Percentiles rank a stretch among this genome's conserved stretches.
Conservation (phyloP, 73 alveolate genomes). For the Stentor roeselii region DNA sequence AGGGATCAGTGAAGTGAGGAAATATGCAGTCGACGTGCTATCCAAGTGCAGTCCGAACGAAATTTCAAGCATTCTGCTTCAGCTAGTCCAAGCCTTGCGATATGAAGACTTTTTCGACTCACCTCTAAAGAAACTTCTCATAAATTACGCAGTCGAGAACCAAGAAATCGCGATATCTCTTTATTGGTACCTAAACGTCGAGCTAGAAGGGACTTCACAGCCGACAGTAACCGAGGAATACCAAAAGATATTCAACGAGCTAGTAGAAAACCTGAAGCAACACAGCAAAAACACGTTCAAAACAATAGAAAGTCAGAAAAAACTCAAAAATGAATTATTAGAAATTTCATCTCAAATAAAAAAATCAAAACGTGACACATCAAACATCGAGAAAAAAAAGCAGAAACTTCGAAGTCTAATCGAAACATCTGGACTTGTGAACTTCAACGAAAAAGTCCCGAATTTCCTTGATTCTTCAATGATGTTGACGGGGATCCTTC, state of each 20-base stretch:
- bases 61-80: constrained; percentile 78
- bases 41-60: constrained; percentile 58
- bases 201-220: constrained; percentile 40
- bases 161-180: constrained; percentile 83
- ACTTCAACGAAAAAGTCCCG: constrained; percentile 31
- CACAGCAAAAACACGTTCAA: constrained; percentile 36
- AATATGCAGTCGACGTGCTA: constrained; percentile 79
- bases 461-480: constrained; percentile 45
- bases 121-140: constrained; percentile 69
- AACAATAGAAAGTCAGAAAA: constrained; percentile 34
- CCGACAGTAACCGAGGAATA: constrained; percentile 39
- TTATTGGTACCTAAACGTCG: constrained; percentile 90
- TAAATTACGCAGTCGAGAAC: constrained; percentile 69
- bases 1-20: constrained; percentile 59
- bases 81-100: constrained; percentile 94
- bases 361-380: constrained; percentile 34
- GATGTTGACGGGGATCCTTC: constrained; percentile 55
- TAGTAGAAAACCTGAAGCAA: constrained; percentile 69
- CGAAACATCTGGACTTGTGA: neutral
- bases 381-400: constrained; percentile 33
- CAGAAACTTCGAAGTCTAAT: constrained; percentile 26
- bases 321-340: constrained; percentile 27
- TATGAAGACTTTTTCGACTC: constrained; percentile 83
- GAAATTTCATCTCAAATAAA: constrained; percentile 35
- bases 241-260: constrained; percentile 47